phyloP scores from a whole-genome alignment of 2,329 filamentous ascomycete genomes.

The Sporothrix pallida region DNA sequence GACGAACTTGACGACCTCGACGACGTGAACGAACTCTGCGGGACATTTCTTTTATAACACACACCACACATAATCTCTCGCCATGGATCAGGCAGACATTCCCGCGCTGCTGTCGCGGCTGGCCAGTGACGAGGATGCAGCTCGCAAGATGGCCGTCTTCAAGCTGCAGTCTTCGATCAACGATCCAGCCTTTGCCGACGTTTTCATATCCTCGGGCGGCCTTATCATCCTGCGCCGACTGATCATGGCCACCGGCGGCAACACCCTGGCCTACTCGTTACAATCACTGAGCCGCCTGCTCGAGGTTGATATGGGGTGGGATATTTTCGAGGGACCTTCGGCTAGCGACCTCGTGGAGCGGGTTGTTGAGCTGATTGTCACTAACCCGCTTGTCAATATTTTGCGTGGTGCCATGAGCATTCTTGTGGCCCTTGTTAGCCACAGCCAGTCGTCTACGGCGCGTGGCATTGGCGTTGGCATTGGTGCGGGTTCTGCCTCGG shows the following conservation, averaged over 20 bases:
- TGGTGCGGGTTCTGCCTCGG: constrained; percentile 29
- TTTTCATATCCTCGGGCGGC: constrained; percentile 91
- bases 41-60: background rate
- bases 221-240: constrained; percentile 80
- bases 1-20: background rate
- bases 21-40: background rate
- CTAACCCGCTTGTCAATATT: constrained; percentile 95
- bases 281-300: constrained; percentile 86
- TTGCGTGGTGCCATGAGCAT: constrained; percentile 96
- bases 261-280: constrained; percentile 93
- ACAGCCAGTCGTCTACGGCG: constrained; percentile 69
- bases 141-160: constrained; percentile 98
- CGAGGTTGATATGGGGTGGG: constrained; percentile 98
- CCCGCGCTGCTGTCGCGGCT: constrained; percentile 68
- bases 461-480: constrained; percentile 39
- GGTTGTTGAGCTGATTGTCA: constrained; percentile 91
- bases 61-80: constrained; percentile 25
- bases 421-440: constrained; percentile 87
- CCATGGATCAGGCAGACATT: constrained; percentile 71
- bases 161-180: constrained; percentile 95
- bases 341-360: constrained; percentile 71
- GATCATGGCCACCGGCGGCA: constrained; percentile 84
- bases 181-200: constrained; percentile 93
- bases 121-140: constrained; percentile 79
- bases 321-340: constrained; percentile 71